Base-by-base conservation (phyloP, 805 yeast genomes). In the Saitoella complicata region DNA sequence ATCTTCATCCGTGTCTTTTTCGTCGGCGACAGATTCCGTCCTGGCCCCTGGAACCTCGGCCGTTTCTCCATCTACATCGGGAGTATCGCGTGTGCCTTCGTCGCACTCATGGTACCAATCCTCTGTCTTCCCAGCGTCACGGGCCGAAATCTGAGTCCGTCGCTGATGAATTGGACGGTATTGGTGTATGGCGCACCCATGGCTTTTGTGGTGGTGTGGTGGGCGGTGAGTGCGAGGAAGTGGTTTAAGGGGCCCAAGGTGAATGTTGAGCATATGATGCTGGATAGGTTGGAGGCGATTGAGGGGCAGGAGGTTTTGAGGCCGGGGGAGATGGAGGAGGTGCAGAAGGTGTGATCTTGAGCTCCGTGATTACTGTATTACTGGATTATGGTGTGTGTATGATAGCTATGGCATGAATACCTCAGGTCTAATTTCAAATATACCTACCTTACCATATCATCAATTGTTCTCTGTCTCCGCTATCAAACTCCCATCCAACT, bases 41-140 rank as follows among this genome's bases (percentile, higher is more conserved):
- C 73, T 1, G 85, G 85, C 2, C 84, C 84, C 5, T 77, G 81
- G 78, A 64, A 70, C 57, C 63, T 79, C 49, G 85, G 85, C 12
- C 59, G 55, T 42, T 68, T 58, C 51, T 67, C 76, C 7, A 54
- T 61, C n/a, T 68, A 72, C 7, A 59, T 68, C 32, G 80, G 80
- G 31, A n/a, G 13, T 21, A 29, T 39, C 10, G 69, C 76, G 1
- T 64, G 64, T 42, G 63, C 71, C 1, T 75, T 72, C 54, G 76
- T 74, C 5, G 43, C 60, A 0, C 58, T 74, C 41, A 74, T 74
- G 81, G 65, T 72, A 43, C 80, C 80, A 39, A 67, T 76, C 47
- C 64, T 76, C 52, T 70, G 76, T 55, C 72, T 76, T 71, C 80
- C 80, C 33, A n/a, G n/a, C n/a, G n/a, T n/a, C n/a, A n/a, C n/a